phyloP scores from a whole-genome alignment of 129 eudicot genomes.

The Erigeron canadensis region DNA sequence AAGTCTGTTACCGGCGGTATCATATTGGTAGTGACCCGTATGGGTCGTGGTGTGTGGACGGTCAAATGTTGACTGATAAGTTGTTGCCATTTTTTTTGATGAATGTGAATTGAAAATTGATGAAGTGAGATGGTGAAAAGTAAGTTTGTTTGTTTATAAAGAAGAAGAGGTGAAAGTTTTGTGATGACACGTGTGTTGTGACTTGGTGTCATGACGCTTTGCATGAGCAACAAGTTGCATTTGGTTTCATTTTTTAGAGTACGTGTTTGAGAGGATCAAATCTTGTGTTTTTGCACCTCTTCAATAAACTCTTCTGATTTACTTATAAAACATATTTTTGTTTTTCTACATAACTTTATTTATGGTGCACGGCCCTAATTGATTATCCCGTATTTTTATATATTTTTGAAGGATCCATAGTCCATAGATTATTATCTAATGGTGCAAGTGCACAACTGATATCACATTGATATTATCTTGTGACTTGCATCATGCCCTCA shows the following conservation, averaged over 20 bases:
- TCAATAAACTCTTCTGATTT: no score
- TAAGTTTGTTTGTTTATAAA: conserved; percentile 10
- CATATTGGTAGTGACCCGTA: conserved; percentile 33
- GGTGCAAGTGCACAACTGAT: no score
- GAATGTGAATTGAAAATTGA: neutral
- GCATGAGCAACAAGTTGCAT: conserved; percentile 39
- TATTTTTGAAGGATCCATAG: no score
- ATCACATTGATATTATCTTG: no score
- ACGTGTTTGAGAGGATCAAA: no score
- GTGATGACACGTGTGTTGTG: conserved; percentile 37
- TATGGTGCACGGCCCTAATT: no score
- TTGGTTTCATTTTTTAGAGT: neutral
- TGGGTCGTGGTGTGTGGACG: conserved; percentile 34
- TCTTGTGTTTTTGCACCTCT: no score
- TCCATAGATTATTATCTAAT: no score
- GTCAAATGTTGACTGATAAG: conserved; percentile 16
- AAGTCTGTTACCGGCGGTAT: conserved; percentile 15
- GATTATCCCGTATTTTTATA: no score
- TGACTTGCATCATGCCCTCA: no score
- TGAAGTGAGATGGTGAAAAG: conserved; percentile 13
- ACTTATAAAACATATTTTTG: no score
- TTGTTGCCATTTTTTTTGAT: conserved; percentile 20
- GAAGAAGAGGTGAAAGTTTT: neutral
- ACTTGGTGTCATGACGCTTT: conserved; percentile 34
- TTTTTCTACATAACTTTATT: no score